Base-by-base conservation (phyloP, 2,329 filamentous ascomycete species). In the Talaromyces amestolkiae region DNA sequence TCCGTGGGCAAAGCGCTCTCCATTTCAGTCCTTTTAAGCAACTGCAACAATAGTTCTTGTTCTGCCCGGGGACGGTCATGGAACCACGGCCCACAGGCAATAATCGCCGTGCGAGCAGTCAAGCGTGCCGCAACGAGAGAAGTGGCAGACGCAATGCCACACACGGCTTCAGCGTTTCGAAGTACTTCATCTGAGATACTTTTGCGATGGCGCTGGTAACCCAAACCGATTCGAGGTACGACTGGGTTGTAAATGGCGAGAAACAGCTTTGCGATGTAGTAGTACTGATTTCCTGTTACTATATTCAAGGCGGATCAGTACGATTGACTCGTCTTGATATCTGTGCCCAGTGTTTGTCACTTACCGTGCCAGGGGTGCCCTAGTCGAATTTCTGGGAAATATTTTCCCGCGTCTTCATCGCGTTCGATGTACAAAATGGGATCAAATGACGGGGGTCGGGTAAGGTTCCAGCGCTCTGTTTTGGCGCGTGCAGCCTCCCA, bases 1-100 rank as follows among this genome's bases (percentile, higher is more conserved):
- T 53, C 72, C 73, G 69, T 77, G 78, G 58, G 72, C 75, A 27
- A 76, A 78, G 69, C 77, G 78, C 70, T 79, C 37, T 64, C 61
- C 45, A 60, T 31, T 68, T 70, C 69, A n/a, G 65, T 71, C 27
- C 66, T 66, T 3, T 66, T 63, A 41, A 71, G 67, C 19, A 72
- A 66, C 47, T 72, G 69, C 39, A 71, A 65, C 63, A 72, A 65
- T 49, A 35, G 65, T 11, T 71, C 62, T 58, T 70, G 70, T 68
- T 72, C 66, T 59, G 66, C 39, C 31, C 47, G 33, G 17, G 64
- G 70, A 54, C 63, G 68, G 65, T 72, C 70, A 65, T 69, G 65
- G 70, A 71, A 59, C 70, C 68, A 69, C 69, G 69, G 35, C 69
- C 71, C 71, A 72, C 19, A 70, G 68, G 4, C 69, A 35, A 73